Evolutionary conservation across 257 asterid species (phyloP), one percentile per base, ranked within the genome.

Genomic region (Penstemon eatonii): DNA sequence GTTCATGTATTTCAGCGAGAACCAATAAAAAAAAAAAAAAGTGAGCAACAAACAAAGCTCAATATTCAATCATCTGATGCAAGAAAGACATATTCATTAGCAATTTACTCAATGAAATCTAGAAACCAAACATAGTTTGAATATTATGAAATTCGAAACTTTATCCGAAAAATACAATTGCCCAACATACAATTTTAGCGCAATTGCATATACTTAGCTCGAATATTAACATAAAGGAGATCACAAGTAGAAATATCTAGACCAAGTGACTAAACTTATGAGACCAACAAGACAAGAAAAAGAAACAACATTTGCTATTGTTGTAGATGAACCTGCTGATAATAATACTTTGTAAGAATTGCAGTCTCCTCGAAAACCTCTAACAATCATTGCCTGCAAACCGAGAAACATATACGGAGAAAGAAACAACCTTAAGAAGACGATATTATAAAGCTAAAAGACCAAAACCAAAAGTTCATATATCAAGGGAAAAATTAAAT

Each of bases 361-460:
- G 67, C 91, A 75, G 80, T 91, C 96, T 38, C 99, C 97, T 68
- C 93, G 85, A 72, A 94, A 94, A 8, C 99, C 99, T 79, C 98
- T 80, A 37, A 91, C 89, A 46, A 94, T 91, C 99, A 94, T 94
- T 5, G 99, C 99, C 99, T 91, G 88, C 79, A 81, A 69, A 74
- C 36, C 41, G 71, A 49, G 54, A 43, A 73, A 4, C 9, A 25
- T 39, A 13, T 1, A 53, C 12, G 60, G 39, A 49, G 38, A 41
- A 63, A 37, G 8, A 12, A 15, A 66, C n/a, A 40, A 68, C 36
- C 47, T 44, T 38, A 19, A 12, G 40, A 44, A 6, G 66, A 44
- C 37, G 55, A 62, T 25, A 12, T 44, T 25, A 25, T 25, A 25
- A 6, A 15, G 13, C 37, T 37, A 59, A 10, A 0, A 42, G 50